Conservation (phyloP, 75 land plant genomes). For the Larix kaempferi region DNA sequence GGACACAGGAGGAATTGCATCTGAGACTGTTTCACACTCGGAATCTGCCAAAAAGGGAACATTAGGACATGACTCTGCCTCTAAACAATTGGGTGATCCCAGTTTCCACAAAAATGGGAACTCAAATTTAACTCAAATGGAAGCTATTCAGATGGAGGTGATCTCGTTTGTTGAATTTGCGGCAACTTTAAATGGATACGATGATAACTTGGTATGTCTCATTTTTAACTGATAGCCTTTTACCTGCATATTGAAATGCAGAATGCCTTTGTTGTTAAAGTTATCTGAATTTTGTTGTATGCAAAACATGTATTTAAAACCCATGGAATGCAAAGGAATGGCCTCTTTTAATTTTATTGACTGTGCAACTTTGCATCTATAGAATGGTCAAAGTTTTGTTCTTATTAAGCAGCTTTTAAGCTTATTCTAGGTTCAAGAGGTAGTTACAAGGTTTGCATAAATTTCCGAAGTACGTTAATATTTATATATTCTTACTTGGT, state of each 20-base stretch:
- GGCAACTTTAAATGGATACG: slow-evolving; percentile 62
- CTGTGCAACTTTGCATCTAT: neutral
- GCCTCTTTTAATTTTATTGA: neutral
- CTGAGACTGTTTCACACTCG: slow-evolving; percentile 8
- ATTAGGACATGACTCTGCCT: neutral
- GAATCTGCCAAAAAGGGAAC: slow-evolving; percentile 4
- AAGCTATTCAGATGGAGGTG: slow-evolving; percentile 74
- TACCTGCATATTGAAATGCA: neutral
- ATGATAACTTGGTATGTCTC: slow-evolving; percentile 65
- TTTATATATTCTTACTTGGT: no score
- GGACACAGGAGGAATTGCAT: slow-evolving; percentile 22
- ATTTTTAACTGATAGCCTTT: neutral
- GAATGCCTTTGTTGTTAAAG: neutral
- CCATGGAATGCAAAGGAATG: neutral
- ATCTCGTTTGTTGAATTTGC: slow-evolving; percentile 91
- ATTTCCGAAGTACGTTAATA: no score
- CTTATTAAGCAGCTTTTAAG: neutral
- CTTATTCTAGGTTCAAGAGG: no score
- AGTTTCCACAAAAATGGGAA: slow-evolving; percentile 1
- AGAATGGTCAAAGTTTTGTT: neutral
- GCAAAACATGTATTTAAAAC: neutral
- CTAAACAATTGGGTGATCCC: neutral
- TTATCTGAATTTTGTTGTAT: neutral
- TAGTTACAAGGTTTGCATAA: no score
- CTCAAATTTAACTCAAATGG: slow-evolving; percentile 27